A percentile compares a stretch with the other conserved stretches of the same genome.
Evolutionary conservation across 805 yeast species (phyloP).

Genomic region (Candida adriatica): DNA sequence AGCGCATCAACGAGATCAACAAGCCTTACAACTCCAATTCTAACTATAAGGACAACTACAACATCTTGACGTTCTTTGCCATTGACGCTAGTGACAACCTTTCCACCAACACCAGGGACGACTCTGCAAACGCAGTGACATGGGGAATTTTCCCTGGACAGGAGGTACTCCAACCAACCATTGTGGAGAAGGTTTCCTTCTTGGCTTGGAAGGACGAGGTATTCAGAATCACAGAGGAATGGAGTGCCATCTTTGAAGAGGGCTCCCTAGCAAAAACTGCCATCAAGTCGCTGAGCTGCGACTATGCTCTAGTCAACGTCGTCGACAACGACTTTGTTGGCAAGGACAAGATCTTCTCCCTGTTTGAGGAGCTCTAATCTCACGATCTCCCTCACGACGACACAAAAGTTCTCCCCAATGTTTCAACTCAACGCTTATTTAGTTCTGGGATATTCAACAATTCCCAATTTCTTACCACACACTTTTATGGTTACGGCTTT

Average conservation of each 20-base stretch:
- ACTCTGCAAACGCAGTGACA: constrained; percentile 84
- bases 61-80: constrained; percentile 69
- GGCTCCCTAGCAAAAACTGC: constrained; percentile 30
- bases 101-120: constrained; percentile 61
- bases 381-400: neutral
- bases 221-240: constrained; percentile 72
- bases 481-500: neutral
- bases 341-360: constrained; percentile 48
- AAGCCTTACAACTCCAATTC: constrained; percentile 18
- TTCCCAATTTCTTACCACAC: constrained; percentile 3
- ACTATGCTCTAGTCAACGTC: constrained; percentile 73
- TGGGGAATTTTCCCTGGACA: constrained; percentile 98
- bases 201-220: constrained; percentile 98
- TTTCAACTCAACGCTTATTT: constrained; percentile 4
- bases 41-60: constrained; percentile 29
- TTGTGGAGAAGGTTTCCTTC: constrained; percentile 86
- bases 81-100: constrained; percentile 54
- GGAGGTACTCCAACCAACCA: constrained; percentile 92
- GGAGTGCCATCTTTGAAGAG: constrained; percentile 52
- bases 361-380: constrained; percentile 32
- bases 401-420: neutral
- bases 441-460: constrained; percentile 8
- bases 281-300: constrained; percentile 38
- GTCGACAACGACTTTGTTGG: constrained; percentile 81
- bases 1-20: constrained; percentile 41